Percentiles rank a stretch among this genome's conserved stretches.
Conservation (phyloP, 208 protist genomes). For the Leishmania arabica region DNA sequence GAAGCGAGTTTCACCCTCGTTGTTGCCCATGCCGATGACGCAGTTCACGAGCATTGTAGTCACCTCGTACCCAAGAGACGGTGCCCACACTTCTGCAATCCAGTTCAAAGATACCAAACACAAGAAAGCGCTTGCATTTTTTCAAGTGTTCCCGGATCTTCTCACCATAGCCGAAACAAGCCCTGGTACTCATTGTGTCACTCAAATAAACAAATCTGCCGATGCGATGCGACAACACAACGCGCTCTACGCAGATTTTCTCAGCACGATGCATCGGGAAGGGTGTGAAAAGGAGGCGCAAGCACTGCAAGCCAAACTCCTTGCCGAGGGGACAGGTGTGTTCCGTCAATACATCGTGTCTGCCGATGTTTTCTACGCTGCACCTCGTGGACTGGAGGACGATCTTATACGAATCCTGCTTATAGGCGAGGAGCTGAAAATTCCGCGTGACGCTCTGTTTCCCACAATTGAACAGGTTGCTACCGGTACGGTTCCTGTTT, state of each 20-base stretch:
- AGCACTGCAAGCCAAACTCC: slow-evolving; percentile 34
- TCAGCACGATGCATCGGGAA: slow-evolving; percentile 41
- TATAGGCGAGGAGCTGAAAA: slow-evolving; percentile 21
- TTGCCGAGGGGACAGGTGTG: slow-evolving; percentile 37
- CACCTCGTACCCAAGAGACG: slow-evolving; percentile 47
- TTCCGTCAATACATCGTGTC: slow-evolving; percentile 57
- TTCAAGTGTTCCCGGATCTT: slow-evolving; percentile 38
- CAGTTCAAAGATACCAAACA: slow-evolving; percentile 74
- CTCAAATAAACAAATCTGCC: slow-evolving; percentile 46
- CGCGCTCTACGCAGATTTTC: slow-evolving; percentile 39
- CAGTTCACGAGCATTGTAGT: slow-evolving; percentile 64
- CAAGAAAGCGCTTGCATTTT: slow-evolving; percentile 67
- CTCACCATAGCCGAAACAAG: slow-evolving; percentile 51
- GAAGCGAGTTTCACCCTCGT: slow-evolving; percentile 30
- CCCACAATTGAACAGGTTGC: slow-evolving; percentile 28
- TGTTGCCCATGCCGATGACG: slow-evolving; percentile 58
- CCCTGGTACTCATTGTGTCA: slow-evolving; percentile 46
- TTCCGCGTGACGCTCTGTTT: slow-evolving; percentile 14
- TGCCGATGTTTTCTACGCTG: slow-evolving; percentile 24
- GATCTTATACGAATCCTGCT: slow-evolving; percentile 22
- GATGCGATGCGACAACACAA: slow-evolving; percentile 45
- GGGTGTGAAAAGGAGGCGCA: slow-evolving; percentile 39
- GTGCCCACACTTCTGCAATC: slow-evolving; percentile 29
- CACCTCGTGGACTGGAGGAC: slow-evolving; percentile 17
- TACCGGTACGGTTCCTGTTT: slow-evolving; percentile 10